These are phyloP conservation scores for Fusarium buxicola DNA, from an alignment of 2,329 filamentous ascomycete species.

Conservation along the genomic window DNA sequence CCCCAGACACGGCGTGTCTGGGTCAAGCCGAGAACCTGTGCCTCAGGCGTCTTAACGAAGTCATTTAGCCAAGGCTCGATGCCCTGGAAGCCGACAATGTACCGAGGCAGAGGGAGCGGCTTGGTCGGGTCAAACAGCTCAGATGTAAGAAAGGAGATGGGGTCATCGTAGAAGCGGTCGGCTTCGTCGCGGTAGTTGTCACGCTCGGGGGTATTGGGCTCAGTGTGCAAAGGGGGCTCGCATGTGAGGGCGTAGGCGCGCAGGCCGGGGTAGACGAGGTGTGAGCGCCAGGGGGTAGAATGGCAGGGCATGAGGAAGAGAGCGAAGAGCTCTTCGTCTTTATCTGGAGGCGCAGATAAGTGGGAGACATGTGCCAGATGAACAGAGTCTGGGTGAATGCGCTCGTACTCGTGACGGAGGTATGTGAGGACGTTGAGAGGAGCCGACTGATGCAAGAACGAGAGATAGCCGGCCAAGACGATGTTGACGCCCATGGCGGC, in stretches of 20 bases:
- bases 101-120: conserved; percentile 59
- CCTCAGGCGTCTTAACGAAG: conserved; percentile 57
- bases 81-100: conserved; percentile 71
- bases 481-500: conserved; percentile 74
- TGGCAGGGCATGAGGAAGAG: conserved; percentile 97
- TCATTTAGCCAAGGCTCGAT: conserved; percentile 60
- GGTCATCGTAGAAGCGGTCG: conserved; percentile 85
- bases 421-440: conserved; percentile 79
- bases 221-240: conserved; percentile 82
- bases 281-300: conserved; percentile 93
- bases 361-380: conserved; percentile 34
- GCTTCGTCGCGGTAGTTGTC: conserved; percentile 85
- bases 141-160: conserved; percentile 63
- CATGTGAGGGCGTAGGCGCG: conserved; percentile 88
- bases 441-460: conserved; percentile 82
- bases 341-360: conserved; percentile 45
- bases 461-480: conserved; percentile 77
- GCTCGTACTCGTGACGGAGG: conserved; percentile 79
- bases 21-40: conserved; percentile 55
- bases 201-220: conserved; percentile 70
- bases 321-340: conserved; percentile 65
- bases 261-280: conserved; percentile 80
- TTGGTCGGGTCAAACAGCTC: conserved; percentile 59
- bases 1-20: conserved; percentile 63
- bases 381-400: conserved; percentile 57